phyloP scores from a whole-genome alignment of 306 rosid genomes.

The Abrus pulchellus region DNA sequence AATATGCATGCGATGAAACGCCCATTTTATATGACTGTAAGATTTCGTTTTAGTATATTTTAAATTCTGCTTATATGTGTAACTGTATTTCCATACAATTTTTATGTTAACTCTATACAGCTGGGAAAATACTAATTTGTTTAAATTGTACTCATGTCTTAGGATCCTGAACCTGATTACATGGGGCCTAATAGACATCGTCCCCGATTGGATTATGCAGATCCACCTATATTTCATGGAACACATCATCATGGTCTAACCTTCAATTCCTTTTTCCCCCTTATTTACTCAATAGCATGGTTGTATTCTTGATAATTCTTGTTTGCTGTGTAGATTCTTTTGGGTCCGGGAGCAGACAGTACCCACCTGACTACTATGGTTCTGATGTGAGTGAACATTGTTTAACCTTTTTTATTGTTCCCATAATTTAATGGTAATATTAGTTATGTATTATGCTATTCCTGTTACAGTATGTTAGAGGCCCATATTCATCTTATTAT shows the following conservation, averaged over 20 bases:
- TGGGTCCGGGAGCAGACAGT: constrained; percentile 63
- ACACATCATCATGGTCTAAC: constrained; percentile 61
- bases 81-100: constrained; percentile 3
- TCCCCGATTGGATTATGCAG: constrained; percentile 71
- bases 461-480: constrained; percentile 64
- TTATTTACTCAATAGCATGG: neutral
- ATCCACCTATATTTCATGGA: constrained; percentile 62
- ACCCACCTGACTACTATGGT: constrained; percentile 64
- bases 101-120: constrained; percentile 16
- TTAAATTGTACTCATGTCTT: constrained; percentile 40
- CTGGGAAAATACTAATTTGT: constrained; percentile 26
- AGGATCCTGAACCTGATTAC: constrained; percentile 79
- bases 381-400: constrained; percentile 67
- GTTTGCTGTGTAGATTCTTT: constrained; percentile 55
- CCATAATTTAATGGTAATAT: constrained; percentile 2
- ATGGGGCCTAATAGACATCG: constrained; percentile 71
- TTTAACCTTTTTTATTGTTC: constrained; percentile 39
- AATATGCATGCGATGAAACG: constrained; percentile 72
- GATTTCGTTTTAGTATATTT: constrained; percentile 28
- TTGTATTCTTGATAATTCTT: constrained; percentile 24
- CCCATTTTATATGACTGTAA: constrained; percentile 73
- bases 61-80: neutral
- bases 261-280: constrained; percentile 12
- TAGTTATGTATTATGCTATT: constrained; percentile 47
- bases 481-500: constrained; percentile 63